Base-by-base conservation (phyloP, 176 grass and related monocot species). In the Avena sativa region DNA sequence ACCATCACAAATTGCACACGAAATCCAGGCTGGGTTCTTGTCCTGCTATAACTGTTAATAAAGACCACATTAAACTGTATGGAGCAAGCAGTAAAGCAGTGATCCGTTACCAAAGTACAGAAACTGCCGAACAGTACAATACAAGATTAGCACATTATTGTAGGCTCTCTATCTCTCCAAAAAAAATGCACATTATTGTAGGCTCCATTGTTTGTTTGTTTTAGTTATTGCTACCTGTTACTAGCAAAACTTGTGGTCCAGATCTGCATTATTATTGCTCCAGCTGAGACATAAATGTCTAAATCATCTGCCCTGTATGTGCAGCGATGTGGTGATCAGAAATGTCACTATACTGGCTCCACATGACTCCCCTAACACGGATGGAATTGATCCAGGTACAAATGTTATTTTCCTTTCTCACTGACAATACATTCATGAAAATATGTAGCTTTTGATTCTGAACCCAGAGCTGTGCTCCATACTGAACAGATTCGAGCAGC, bases 381-480 rank as follows among this genome's bases (percentile, higher is more conserved):
- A 98, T 71, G 97, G 93, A 72, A 85, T 98, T 19, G 97, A 98
- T 94, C 93, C 97, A 81, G 97, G 94, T 96, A 89, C 48, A 23
- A 36, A 52, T 79, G 40, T 77, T 89, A 73, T 87, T 78, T 55
- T 83, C 17, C 44, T 74, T 55, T 80, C 17, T 47, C 56, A 64
- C 70, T 3, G 10, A 38, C 14, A 80, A 80, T 83, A 67, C 60
- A 74, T 49, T 2, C 9, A 83, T 80, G 57, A 13, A 67, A 83
- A 84, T 8, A 69, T 44, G 15, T 81, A 25, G 47, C 26, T 2
- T 38, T 44, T 28, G 85, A 70, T 55, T 13, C 17, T 79, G 55
- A 74, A 40, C 17, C 61, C 71, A 70, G 15, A 81, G 11, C 8
- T 79, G 28, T 71, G 76, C 65, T 89, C 34, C 63, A 50, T 60